Evolutionary conservation across 1,139 yeast species (phyloP).

Genomic region (Suhomyces chickasaworum): DNA sequence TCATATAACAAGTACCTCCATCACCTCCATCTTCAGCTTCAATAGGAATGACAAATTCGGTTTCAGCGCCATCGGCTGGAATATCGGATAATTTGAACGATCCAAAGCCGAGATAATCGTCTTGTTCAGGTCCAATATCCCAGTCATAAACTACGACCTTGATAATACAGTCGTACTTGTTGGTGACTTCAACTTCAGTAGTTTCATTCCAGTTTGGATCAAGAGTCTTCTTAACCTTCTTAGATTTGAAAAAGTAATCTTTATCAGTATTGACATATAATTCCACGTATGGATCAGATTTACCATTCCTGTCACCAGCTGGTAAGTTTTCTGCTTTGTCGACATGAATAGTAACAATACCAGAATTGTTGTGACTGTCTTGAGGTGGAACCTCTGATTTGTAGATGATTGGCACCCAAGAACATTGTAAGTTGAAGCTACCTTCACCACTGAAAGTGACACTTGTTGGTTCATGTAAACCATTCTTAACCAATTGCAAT

Average conservation of each 20-base stretch:
- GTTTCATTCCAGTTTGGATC: slow-evolving; percentile 85
- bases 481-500: slow-evolving; percentile 61
- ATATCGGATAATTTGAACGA: slow-evolving; percentile 59
- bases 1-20: slow-evolving; percentile 66
- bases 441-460: slow-evolving; percentile 52
- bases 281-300: slow-evolving; percentile 86
- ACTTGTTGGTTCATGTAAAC: slow-evolving; percentile 59
- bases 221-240: slow-evolving; percentile 80
- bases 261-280: slow-evolving; percentile 63
- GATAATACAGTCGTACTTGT: slow-evolving; percentile 63
- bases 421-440: slow-evolving; percentile 58
- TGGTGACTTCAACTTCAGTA: slow-evolving; percentile 50
- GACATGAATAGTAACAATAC: slow-evolving; percentile 65
- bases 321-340: slow-evolving; percentile 69
- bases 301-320: slow-evolving; percentile 86
- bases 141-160: slow-evolving; percentile 72
- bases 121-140: slow-evolving; percentile 88
- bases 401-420: slow-evolving; percentile 75
- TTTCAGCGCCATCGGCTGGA: slow-evolving; percentile 54
- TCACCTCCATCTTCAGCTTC: slow-evolving; percentile 55
- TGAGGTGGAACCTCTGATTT: slow-evolving; percentile 64
- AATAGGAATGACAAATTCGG: slow-evolving; percentile 56
- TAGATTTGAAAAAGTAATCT: slow-evolving; percentile 66
- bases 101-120: slow-evolving; percentile 80
- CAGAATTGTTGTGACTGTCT: slow-evolving; percentile 77